Conservation (phyloP, 225 moss, liverwort and hornwort species). For the Marchantia paleacea region DNA sequence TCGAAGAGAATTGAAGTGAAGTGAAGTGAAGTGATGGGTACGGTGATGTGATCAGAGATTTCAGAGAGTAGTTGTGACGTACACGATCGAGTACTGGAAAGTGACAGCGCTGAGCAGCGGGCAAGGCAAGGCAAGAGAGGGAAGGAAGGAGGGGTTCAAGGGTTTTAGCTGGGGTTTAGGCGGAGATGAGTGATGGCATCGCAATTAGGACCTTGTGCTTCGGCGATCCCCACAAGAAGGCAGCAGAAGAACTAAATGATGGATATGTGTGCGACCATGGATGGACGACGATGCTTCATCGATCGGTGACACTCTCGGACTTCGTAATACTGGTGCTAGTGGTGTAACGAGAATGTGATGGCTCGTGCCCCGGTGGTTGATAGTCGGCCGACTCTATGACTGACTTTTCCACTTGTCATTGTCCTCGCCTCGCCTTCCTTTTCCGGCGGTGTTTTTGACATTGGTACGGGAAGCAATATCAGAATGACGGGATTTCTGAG, state of each 20-base stretch:
- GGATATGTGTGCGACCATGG: too few relatives aligned
- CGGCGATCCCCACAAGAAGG: background rate
- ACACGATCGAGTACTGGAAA: background rate
- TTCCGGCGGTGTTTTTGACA: too few relatives aligned
- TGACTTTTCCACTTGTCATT: too few relatives aligned
- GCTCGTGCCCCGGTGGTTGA: too few relatives aligned
- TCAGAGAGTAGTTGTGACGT: constrained; percentile 1
- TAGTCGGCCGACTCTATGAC: too few relatives aligned
- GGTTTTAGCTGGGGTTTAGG: background rate
- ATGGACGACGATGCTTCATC: background rate
- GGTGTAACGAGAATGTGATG: too few relatives aligned
- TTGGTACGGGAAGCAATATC: too few relatives aligned
- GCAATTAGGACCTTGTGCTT: background rate
- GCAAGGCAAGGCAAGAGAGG: too few relatives aligned
- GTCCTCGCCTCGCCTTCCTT: too few relatives aligned
- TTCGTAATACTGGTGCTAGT: too few relatives aligned
- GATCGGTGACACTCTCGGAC: background rate
- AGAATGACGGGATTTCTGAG: too few relatives aligned
- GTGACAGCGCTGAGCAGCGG: background rate
- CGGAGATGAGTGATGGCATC: background rate
- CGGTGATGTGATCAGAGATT: background rate
- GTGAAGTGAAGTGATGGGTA: background rate
- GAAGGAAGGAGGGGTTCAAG: background rate
- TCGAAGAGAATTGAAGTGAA: background rate
- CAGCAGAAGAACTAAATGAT: background rate